Evolutionary conservation across 192 early-diverging fungal species (phyloP).

Genomic region (Diversispora eburnea): DNA sequence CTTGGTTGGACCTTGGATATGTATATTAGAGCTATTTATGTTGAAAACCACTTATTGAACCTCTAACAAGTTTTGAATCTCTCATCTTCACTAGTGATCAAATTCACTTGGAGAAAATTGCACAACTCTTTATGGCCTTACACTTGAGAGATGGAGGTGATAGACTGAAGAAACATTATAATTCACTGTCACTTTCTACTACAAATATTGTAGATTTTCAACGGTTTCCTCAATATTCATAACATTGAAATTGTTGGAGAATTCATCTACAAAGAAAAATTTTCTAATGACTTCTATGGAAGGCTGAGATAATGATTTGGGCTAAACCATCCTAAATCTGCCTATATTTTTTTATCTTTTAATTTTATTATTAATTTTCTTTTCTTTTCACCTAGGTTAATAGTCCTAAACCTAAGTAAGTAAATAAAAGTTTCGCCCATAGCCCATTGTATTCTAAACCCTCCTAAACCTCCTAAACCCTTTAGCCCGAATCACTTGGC

Average conservation of each 20-base stretch:
- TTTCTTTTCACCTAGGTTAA: too few relatives aligned
- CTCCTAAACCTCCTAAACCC: too few relatives aligned
- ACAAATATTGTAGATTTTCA: background rate
- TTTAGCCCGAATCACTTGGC: too few relatives aligned
- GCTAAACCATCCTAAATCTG: too few relatives aligned
- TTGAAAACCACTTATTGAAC: conserved; percentile 13
- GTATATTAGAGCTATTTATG: conserved; percentile 9
- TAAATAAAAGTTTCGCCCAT: too few relatives aligned
- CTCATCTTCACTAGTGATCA: background rate
- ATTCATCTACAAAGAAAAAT: background rate
- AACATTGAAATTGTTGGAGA: background rate
- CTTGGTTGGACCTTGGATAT: conserved; percentile 17
- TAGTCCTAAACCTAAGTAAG: too few relatives aligned
- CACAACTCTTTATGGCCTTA: conserved; percentile 11
- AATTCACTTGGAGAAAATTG: background rate
- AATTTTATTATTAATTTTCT: too few relatives aligned
- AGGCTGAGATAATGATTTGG: too few relatives aligned
- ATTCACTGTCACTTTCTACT: background rate
- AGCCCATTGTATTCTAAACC: too few relatives aligned
- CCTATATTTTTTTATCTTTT: too few relatives aligned
- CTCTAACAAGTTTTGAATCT: conserved; percentile 5
- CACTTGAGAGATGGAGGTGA: background rate
- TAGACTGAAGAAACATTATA: background rate
- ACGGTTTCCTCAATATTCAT: background rate
- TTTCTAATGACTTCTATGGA: conserved; percentile 19